phyloP scores from a whole-genome alignment of 1,284 basidiomycete genomes.

The Fomitopsis pinicola region DNA sequence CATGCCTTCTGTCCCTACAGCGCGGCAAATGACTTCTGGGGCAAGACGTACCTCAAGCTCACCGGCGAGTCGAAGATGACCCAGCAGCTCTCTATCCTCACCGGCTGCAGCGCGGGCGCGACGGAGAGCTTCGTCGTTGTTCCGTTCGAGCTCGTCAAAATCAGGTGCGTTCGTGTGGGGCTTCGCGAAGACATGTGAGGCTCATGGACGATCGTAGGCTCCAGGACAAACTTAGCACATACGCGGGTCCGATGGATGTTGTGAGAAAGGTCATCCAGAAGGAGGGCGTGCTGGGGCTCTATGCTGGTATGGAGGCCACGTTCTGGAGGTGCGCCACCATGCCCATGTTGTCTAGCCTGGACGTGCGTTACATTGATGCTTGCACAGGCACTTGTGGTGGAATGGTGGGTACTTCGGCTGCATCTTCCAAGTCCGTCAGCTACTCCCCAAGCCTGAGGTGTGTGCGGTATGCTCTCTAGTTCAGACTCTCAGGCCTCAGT shows the following conservation, averaged over 20 bases:
- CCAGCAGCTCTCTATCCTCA: conserved; percentile 80
- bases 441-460: conserved; percentile 85
- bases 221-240: conserved; percentile 89
- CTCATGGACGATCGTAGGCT: conserved; percentile 42
- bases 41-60: conserved; percentile 61
- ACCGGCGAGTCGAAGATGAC: conserved; percentile 84
- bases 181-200: background rate
- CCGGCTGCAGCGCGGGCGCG: conserved; percentile 92
- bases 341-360: background rate
- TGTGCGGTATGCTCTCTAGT: conserved; percentile 12
- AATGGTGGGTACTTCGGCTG: conserved; percentile 94
- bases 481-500: background rate
- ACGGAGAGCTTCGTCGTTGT: conserved; percentile 93
- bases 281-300: conserved; percentile 81
- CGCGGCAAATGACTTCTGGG: conserved; percentile 94
- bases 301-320: conserved; percentile 91
- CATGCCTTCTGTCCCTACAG: conserved; percentile 31
- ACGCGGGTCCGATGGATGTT: conserved; percentile 89
- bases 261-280: conserved; percentile 74
- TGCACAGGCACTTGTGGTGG: conserved; percentile 75
- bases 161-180: conserved; percentile 48
- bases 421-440: conserved; percentile 77
- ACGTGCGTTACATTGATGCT: background rate
- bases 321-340: conserved; percentile 75
- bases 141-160: conserved; percentile 97